These are phyloP conservation scores for Trichopus zeylanicus DNA, from an alignment of 116 monocot species.

Conservation along the genomic window DNA sequence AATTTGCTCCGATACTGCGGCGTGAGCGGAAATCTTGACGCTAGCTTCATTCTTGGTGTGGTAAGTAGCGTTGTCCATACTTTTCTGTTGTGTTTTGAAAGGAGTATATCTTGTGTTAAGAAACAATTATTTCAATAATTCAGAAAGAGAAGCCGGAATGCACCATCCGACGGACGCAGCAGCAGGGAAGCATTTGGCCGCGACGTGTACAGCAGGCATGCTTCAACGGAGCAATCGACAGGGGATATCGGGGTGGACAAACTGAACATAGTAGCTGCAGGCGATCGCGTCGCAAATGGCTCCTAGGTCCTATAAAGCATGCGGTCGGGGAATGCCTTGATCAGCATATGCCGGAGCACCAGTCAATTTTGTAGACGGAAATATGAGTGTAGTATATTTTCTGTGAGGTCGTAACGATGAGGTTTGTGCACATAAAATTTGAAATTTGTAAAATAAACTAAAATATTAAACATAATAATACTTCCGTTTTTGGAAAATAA, in stretches of 20 bases:
- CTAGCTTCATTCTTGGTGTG: not conserved
- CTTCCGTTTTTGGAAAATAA: too few relatives aligned
- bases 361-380: not conserved
- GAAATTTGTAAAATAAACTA: too few relatives aligned
- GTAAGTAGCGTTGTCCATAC: not conserved
- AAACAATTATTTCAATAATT: not conserved
- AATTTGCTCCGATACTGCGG: not conserved
- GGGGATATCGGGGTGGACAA: not conserved
- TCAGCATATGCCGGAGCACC: not conserved
- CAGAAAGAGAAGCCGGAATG: not conserved
- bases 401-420: too few relatives aligned
- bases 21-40: not conserved
- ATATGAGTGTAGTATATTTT: conserved; percentile 4
- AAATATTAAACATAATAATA: too few relatives aligned
- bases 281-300: not conserved
- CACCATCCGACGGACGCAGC: not conserved
- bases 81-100: not conserved
- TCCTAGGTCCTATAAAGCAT: not conserved
- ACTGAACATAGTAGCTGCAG: not conserved
- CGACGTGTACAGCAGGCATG: not conserved
- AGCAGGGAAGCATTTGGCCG: not conserved
- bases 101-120: not conserved
- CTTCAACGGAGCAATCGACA: not conserved
- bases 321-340: not conserved
- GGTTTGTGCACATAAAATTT: too few relatives aligned